Evolutionary conservation across 495 filamentous ascomycete species (phyloP), one percentile per base, ranked within the genome.

Genomic region (Aspergillus egyptiacus): DNA sequence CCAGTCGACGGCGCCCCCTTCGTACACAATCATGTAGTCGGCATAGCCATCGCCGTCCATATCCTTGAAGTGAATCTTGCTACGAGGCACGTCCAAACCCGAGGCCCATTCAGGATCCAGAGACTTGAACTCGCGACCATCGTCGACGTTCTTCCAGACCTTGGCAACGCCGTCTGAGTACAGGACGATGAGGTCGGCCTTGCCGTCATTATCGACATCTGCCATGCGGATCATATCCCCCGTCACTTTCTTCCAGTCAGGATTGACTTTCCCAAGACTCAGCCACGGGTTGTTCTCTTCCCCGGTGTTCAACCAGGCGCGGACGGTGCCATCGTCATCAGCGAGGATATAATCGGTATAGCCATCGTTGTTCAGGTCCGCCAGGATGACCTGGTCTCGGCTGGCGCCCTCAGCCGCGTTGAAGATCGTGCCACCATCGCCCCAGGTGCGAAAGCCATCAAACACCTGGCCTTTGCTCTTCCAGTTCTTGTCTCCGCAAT

Each of bases 181-280:
- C 5, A 28, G 25, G 25, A 28, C 25, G 10, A 28, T 28, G 5
- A 28, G 10, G 10, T 28, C 69, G 6, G 71, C 71, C 20, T 56
- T 34, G 47, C 76, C 74, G 46, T 76, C 67, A 52, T 56, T 66
- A 11, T 48, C 42, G 0, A 51, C 59, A 45, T 66, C 48, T 6
- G 69, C 70, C 38, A 75, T 69, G 48, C 64, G 63, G 22, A 66
- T 49, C 25, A 28, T 28, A 28, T 28, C 25, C 5, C 25, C 25
- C 25, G 25, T 28, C 25, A 28, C 25, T 28, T 28, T 28, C 25
- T 28, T 10, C 25, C 25, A 28, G 31, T 57, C 61, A 38, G 70
- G 59, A 5, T 74, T 80, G 47, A 85, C 77, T 30, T 73, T 83
- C 22, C 81, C 81, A n/a, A 68, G 62, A 58, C 20, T 44, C 8